Base-by-base conservation (phyloP, 1,284 basidiomycete genomes). In the Quambalaria eucalypti region DNA sequence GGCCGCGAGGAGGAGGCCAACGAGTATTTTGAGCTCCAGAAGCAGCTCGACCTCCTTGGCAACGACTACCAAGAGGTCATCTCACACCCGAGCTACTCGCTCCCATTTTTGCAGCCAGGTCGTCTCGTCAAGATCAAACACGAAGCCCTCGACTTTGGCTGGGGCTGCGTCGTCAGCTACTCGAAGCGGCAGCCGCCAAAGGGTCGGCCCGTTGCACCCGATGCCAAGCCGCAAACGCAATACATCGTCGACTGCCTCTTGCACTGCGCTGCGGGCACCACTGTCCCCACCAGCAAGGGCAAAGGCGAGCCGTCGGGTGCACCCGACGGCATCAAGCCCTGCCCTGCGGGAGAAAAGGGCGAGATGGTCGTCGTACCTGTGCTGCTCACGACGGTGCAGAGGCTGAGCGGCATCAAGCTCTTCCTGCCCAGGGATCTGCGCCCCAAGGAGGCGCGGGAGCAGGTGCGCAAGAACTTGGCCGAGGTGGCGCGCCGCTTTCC, bases 171-270 rank as follows among this genome's bases (percentile, higher is more conserved):
- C 40, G 83, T 96, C 65, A 91, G 89, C 69, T 97, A 87, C 74
- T 86, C 90, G 75, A 96, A 95, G 78, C 83, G 89, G 2, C 83
- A 48, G 80, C 86, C 50, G 48, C 50, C 66, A 50, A 51, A 71
- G 51, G 63, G 68, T 26, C 48, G 57, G 38, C 54, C 59, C 9
- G 50, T 58, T 25, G 57, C 62, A 12, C 48, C 56, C 54, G 76
- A 82, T 21, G 88, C 90, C 46, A 84, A 87, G 12, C 84, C 90
- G 0, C 91, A 95, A 69, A 86, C 90, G 67, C 87, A 90, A 69
- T 98, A 93, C 74, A 83, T 97, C 55, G 80, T 98, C 29, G 92
- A 97, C 61, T 89, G 96, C n/a, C 82, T 98, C 12, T 80, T 97
- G 30, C 85, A 88, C 62, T 88, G 89, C 64, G 84, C 86, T 0